Conservation (phyloP, 441 rosid genomes). For the Croton laevigatus region DNA sequence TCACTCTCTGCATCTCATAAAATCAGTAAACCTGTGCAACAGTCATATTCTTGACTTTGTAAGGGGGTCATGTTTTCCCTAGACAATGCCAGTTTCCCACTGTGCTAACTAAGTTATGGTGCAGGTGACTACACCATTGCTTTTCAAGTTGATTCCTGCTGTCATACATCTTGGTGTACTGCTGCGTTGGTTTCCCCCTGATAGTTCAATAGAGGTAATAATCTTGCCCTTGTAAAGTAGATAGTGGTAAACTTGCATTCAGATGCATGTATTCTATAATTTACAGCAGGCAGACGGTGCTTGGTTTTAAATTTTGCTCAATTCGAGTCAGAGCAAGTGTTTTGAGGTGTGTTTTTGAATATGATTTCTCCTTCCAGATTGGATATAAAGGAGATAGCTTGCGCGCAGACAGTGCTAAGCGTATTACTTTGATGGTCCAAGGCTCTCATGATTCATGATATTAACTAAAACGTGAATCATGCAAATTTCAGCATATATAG, state of each 20-base stretch:
- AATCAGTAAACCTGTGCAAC: not conserved
- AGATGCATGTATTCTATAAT: not conserved
- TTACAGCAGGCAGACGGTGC: constrained; percentile 16
- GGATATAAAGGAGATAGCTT: constrained; percentile 86
- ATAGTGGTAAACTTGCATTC: not conserved
- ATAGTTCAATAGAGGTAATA: constrained; percentile 67
- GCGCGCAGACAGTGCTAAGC: constrained; percentile 89
- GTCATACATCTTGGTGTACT: constrained; percentile 87
- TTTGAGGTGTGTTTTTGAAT: constrained; percentile 36
- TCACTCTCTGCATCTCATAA: not conserved
- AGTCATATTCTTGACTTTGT: not conserved
- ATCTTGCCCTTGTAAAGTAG: not conserved
- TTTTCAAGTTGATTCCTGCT: constrained; percentile 93
- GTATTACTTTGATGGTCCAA: constrained; percentile 78
- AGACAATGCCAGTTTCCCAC: not conserved
- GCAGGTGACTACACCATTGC: constrained; percentile 96
- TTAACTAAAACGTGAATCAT: constrained; percentile 39
- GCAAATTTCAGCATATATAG: constrained; percentile 45
- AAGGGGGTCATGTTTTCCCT: not conserved
- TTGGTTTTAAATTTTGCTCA: constrained; percentile 13
- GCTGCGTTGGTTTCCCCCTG: constrained; percentile 89
- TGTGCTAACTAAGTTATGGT: not conserved
- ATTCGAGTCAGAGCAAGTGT: constrained; percentile 17
- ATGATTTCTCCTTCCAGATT: constrained; percentile 69
- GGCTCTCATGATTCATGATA: constrained; percentile 93